Base-by-base conservation (phyloP, 495 filamentous ascomycete genomes). In the Apodospora peruviana region DNA sequence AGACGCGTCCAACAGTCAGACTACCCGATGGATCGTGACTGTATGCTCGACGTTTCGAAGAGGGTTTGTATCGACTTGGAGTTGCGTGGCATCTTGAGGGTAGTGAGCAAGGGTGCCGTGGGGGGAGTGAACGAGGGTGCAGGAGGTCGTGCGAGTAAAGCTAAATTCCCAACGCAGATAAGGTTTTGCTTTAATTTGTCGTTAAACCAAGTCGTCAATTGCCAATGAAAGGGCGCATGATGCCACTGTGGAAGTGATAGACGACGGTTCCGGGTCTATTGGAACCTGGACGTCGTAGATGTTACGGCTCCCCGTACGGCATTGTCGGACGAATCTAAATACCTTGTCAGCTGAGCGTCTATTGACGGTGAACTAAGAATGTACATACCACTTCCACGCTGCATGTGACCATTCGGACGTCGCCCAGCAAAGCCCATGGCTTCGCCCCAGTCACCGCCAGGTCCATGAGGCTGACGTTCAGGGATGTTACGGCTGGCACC, bases 401-500 rank as follows among this genome's bases (percentile, higher is more conserved):
- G 76, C 60, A 83, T 80, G 66, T 96, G 90, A 52, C 90, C 90
- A 64, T 89, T 90, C 55, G 84, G 79, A 51, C 88, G 80, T 40
- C 83, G 76, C 12, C 56, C 62, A 18, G 72, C 70, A 59, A 94
- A 95, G 14, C 87, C 88, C 47, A 81, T 68, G 38, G 80, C 81
- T 23, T 76, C 72, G 18, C 64, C 65, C 70, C 90, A 90, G 52
- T 95, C 90, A 34, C 76, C 75, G 40, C 79, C 71, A 24, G 90
- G 89, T 32, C 88, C 88, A 57, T 85, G 81, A 41, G 90, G 89
- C 66, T 95, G 89, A 52, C 90, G 77, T 53, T 91, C 81, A 41
- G 88, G 87, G 50, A 83, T 78, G 62, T 83, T 84, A 51, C 83
- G 80, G 51, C 75, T 76, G 56, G 69, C 72, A 39, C 81, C 75